phyloP scores from a whole-genome alignment of 345 rosid species.

The Cochlearia excelsa region DNA sequence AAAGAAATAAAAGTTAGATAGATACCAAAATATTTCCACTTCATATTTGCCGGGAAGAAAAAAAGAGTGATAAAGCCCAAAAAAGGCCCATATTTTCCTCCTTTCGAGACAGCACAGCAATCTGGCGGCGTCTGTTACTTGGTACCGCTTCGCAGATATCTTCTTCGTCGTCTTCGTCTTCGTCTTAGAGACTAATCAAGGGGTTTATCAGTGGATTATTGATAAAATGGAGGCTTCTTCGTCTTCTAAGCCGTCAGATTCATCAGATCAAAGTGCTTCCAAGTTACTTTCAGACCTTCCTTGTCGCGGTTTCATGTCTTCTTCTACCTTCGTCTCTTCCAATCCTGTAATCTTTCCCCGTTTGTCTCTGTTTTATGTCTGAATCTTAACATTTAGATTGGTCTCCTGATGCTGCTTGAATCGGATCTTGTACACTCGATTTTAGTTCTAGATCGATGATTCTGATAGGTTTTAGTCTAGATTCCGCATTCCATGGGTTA shows the following conservation, averaged over 20 bases:
- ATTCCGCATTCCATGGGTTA: no score
- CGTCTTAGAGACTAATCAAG: slow-evolving; percentile 2
- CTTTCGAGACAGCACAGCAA: background rate
- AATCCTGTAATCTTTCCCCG: slow-evolving; percentile 47
- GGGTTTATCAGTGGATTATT: slow-evolving; percentile 40
- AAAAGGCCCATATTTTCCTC: slow-evolving; percentile 14
- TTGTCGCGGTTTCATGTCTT: slow-evolving; percentile 74
- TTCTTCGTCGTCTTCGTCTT: background rate
- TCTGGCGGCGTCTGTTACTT: background rate
- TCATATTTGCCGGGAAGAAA: background rate
- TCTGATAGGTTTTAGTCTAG: no score
- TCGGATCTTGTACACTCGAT: background rate
- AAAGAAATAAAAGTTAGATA: no score
- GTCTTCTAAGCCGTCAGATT: slow-evolving; percentile 44
- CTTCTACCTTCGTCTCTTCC: slow-evolving; percentile 66
- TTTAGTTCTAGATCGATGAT: no score
- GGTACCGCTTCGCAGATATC: background rate
- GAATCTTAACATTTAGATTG: no score
- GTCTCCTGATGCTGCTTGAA: no score
- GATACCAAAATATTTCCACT: no score
- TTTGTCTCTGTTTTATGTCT: no score
- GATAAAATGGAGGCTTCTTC: slow-evolving; percentile 72
- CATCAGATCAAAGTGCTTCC: slow-evolving; percentile 41
- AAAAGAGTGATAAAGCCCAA: slow-evolving; percentile 1
- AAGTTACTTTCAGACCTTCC: slow-evolving; percentile 74